phyloP scores from a whole-genome alignment of 495 filamentous ascomycete species.

The Trichocladium uniseriatum region DNA sequence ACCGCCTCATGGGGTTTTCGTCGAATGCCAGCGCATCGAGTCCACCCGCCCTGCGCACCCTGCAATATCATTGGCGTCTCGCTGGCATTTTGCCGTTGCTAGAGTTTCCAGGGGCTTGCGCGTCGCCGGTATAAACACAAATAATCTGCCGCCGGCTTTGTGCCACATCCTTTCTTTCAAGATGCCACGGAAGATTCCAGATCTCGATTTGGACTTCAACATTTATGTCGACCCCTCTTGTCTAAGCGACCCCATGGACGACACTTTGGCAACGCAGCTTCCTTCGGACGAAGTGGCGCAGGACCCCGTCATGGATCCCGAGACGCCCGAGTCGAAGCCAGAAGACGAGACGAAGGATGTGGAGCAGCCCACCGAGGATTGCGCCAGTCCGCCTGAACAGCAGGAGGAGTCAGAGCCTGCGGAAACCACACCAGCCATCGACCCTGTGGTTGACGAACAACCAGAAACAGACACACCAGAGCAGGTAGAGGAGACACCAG shows the following conservation, averaged over 20 bases:
- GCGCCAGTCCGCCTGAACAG: background rate
- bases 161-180: background rate
- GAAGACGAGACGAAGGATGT: background rate
- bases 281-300: conserved; percentile 6
- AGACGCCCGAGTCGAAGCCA: background rate
- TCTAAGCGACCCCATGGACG: conserved; percentile 28
- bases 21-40: conserved; percentile 20
- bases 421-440: too few species aligned
- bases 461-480: background rate
- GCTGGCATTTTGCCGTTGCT: conserved; percentile 20
- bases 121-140: conserved; percentile 14
- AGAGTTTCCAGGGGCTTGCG: conserved; percentile 9
- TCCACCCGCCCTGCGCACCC: conserved; percentile 11
- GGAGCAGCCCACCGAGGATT: background rate
- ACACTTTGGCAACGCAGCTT: conserved; percentile 7
- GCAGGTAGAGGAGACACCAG: too few species aligned
- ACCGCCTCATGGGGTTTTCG: conserved; percentile 1
- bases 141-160: background rate
- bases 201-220: conserved; percentile 29
- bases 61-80: background rate
- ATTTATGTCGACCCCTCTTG: conserved; percentile 38
- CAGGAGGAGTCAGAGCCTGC: background rate
- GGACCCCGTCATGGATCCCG: background rate
- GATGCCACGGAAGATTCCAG: conserved; percentile 19
- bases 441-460: background rate